Conservation (phyloP, 1,284 basidiomycete genomes). For the Coriolopsis trogii region DNA sequence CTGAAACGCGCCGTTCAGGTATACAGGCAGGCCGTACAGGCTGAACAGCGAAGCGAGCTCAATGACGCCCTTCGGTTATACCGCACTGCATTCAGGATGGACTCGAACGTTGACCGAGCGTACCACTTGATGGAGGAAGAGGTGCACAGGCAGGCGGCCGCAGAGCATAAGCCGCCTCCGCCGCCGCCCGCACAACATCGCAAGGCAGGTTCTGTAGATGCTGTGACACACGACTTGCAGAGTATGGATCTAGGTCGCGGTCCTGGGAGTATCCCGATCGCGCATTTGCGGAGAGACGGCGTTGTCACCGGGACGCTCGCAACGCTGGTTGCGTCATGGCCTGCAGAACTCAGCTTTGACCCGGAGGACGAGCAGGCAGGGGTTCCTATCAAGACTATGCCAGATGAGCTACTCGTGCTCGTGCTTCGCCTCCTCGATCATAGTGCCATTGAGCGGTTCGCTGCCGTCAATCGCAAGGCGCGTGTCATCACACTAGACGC, state of each 20-base stretch:
- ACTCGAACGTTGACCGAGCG: slow-evolving; percentile 67
- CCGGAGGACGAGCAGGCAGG: slow-evolving; percentile 68
- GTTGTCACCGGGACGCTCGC: slow-evolving; percentile 45
- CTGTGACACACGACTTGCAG: slow-evolving; percentile 15
- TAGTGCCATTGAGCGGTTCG: slow-evolving; percentile 78
- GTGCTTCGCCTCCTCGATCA: slow-evolving; percentile 69
- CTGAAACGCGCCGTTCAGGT: slow-evolving; percentile 59
- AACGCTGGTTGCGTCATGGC: slow-evolving; percentile 51
- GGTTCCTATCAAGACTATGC: slow-evolving; percentile 60
- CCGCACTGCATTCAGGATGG: slow-evolving; percentile 76
- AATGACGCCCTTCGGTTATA: slow-evolving; percentile 79
- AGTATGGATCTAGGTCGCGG: slow-evolving; percentile 15
- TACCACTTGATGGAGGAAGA: slow-evolving; percentile 60
- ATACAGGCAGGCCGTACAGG: slow-evolving; percentile 71
- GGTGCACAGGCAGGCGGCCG: slow-evolving; percentile 17
- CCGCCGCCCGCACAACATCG: slow-evolving; percentile 10
- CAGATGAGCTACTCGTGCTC: slow-evolving; percentile 74
- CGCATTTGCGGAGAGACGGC: slow-evolving; percentile 23
- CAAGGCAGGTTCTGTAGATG: slow-evolving; percentile 18
- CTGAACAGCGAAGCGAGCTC: slow-evolving; percentile 74
- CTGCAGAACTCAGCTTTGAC: slow-evolving; percentile 57
- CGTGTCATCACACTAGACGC: slow-evolving; percentile 69
- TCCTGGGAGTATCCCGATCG: slow-evolving; percentile 17
- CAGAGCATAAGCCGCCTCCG: slow-evolving; percentile 16
- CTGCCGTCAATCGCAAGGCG: slow-evolving; percentile 69